A percentile compares a stretch with the other conserved stretches of the same genome.
phyloP scores from a whole-genome alignment of 2,329 filamentous ascomycete genomes.

The Madurella fahalii region DNA sequence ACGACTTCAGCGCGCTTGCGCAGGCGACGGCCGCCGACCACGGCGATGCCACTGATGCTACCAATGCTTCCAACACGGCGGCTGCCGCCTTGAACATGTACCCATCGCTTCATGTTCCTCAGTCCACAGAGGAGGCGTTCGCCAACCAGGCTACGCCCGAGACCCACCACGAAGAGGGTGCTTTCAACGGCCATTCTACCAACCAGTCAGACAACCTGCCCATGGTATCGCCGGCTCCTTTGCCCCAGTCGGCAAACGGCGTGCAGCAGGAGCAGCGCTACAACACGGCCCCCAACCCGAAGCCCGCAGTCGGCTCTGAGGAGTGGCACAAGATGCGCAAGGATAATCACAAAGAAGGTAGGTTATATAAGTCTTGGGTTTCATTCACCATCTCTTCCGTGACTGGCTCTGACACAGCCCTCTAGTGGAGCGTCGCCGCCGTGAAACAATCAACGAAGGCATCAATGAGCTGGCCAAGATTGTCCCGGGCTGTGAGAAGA shows the following conservation, averaged over 20 bases:
- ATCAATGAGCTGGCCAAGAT: conserved; percentile 98
- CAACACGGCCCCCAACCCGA: conserved; percentile 45
- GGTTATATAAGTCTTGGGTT: too few relatives aligned
- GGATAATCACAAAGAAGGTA: conserved; percentile 98
- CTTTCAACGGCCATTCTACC: conserved; percentile 34
- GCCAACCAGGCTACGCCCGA: conserved; percentile 46
- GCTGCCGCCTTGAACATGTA: conserved; percentile 58
- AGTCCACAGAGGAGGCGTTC: conserved; percentile 57
- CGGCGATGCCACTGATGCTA: conserved; percentile 43
- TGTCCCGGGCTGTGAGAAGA: conserved; percentile 96
- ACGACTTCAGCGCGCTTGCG: conserved; percentile 55
- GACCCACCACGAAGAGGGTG: conserved; percentile 32
- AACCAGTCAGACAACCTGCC: conserved; percentile 35
- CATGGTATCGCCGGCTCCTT: conserved; percentile 17
- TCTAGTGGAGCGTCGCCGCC: conserved; percentile 86
- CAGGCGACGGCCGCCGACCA: conserved; percentile 49
- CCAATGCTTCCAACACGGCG: conserved; percentile 55
- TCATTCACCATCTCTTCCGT: background rate
- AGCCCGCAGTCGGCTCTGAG: conserved; percentile 89
- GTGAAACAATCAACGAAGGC: conserved; percentile 97
- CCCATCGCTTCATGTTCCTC: conserved; percentile 55
- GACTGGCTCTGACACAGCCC: conserved; percentile 23
- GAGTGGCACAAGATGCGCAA: conserved; percentile 98
- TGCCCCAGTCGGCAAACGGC: conserved; percentile 38
- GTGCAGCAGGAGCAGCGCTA: conserved; percentile 35